A percentile compares a stretch with the other conserved stretches of the same genome.
phyloP scores from a whole-genome alignment of 2,329 filamentous ascomycete genomes.

The Cyphellophora europaea region DNA sequence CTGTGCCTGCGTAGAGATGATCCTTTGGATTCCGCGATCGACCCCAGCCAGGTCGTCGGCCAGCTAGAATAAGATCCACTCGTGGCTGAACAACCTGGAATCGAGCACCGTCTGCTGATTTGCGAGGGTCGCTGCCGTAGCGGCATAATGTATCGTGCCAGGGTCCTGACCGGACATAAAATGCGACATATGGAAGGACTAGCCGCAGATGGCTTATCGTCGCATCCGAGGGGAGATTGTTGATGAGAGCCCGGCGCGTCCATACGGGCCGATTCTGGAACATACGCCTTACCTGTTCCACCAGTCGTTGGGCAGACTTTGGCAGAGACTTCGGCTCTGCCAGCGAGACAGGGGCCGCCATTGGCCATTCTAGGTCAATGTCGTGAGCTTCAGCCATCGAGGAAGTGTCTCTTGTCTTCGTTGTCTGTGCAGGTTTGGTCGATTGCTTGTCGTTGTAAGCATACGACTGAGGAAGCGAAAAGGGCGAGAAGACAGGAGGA shows the following conservation, averaged over 20 bases:
- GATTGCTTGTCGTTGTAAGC: constrained; percentile 78
- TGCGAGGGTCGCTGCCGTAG: constrained; percentile 79
- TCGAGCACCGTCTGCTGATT: constrained; percentile 62
- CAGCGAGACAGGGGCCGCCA: constrained; percentile 13
- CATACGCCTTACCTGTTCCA: constrained; percentile 45
- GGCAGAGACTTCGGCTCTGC: constrained; percentile 1
- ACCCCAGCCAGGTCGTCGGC: not conserved
- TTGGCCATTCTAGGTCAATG: constrained; percentile 54
- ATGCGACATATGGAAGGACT: constrained; percentile 75
- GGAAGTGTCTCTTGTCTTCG: not conserved
- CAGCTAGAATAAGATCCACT: not conserved
- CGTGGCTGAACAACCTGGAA: constrained; percentile 67
- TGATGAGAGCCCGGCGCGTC: constrained; percentile 74
- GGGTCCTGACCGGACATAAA: constrained; percentile 85
- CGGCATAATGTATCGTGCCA: constrained; percentile 82
- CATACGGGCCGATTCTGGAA: constrained; percentile 72
- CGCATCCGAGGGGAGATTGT: constrained; percentile 49
- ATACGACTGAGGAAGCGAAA: constrained; percentile 20
- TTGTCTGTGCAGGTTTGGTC: constrained; percentile 42
- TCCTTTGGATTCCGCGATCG: too few species aligned
- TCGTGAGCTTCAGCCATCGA: constrained; percentile 51
- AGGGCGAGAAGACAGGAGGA: constrained; percentile 32
- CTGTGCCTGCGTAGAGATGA: too few species aligned
- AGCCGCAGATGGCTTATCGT: constrained; percentile 54
- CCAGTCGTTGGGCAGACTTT: constrained; percentile 1